Percentiles rank a stretch among this genome's conserved stretches.
These are phyloP conservation scores for Asclepias syriaca DNA, from an alignment of 257 asterid genomes.

Conservation along the genomic window DNA sequence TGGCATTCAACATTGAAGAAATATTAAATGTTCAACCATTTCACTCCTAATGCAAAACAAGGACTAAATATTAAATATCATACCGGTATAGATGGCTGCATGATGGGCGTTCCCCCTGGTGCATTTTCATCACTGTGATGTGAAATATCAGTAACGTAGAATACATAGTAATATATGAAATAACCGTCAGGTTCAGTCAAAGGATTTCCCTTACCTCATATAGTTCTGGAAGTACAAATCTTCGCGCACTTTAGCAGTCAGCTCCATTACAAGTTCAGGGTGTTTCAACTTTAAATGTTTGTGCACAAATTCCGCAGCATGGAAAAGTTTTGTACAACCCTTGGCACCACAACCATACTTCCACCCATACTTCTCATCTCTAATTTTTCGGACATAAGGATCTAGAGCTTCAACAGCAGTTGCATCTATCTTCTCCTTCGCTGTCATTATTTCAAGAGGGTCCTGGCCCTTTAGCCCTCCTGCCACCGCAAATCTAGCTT, in stretches of 20 bases:
- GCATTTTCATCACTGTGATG: constrained; percentile 83
- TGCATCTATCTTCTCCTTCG: constrained; percentile 90
- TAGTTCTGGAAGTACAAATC: constrained; percentile 87
- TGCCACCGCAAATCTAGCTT: constrained; percentile 82
- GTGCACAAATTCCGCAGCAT: constrained; percentile 88
- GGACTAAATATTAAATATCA: neutral
- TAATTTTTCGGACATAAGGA: constrained; percentile 85
- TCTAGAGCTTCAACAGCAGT: constrained; percentile 84
- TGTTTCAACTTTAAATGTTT: constrained; percentile 96
- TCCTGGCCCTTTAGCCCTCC: constrained; percentile 82
- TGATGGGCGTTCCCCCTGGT: constrained; percentile 90
- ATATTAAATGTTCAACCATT: neutral
- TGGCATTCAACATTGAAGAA: neutral
- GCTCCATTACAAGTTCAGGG: constrained; percentile 66
- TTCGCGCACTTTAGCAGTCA: constrained; percentile 81
- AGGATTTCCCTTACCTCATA: constrained; percentile 64
- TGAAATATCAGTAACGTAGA: constrained; percentile 19
- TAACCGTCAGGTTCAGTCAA: neutral
- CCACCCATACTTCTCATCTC: constrained; percentile 99
- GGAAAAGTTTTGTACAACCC: constrained; percentile 99
- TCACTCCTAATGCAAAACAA: neutral
- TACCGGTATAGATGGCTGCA: constrained; percentile 86
- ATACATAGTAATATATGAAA: constrained; percentile 5
- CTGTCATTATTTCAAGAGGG: constrained; percentile 87
- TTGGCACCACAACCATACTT: constrained; percentile 99